Conservation (phyloP, 306 rosid genomes). For the Betula pendula region DNA sequence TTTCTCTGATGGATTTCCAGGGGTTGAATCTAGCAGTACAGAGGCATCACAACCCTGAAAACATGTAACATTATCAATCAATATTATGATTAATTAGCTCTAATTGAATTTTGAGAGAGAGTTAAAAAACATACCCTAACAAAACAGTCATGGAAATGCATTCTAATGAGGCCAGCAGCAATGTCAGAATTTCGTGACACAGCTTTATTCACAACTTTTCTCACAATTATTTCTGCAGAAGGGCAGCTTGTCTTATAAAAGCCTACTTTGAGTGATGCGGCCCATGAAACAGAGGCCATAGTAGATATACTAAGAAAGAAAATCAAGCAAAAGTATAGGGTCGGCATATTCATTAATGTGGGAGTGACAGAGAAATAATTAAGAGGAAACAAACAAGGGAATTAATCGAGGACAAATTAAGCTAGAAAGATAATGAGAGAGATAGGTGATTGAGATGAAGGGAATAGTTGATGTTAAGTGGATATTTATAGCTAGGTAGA, state of each 20-base stretch:
- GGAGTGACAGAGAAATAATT: not conserved
- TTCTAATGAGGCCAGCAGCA: conserved; percentile 41
- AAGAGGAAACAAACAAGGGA: not conserved
- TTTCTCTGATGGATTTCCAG: conserved; percentile 28
- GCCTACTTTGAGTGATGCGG: conserved; percentile 26
- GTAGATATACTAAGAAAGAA: conserved; percentile 1
- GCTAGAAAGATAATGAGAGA: not conserved
- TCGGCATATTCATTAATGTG: not conserved
- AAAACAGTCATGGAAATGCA: conserved; percentile 54
- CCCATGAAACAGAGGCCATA: conserved; percentile 12
- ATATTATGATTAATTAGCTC: no score
- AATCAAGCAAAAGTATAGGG: not conserved
- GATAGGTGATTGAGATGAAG: conserved; percentile 10
- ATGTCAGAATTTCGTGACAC: conserved; percentile 35
- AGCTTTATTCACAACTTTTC: conserved; percentile 31
- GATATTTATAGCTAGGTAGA: conserved; percentile 11
- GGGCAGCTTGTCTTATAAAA: conserved; percentile 37
- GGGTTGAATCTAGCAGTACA: conserved; percentile 33
- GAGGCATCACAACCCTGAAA: conserved; percentile 46
- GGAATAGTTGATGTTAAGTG: not conserved
- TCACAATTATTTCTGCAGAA: conserved; percentile 31
- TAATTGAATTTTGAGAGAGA: not conserved
- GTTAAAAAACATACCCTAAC: conserved; percentile 31
- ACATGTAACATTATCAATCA: not conserved
- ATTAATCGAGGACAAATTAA: no score